Evolutionary conservation across 176 grass and related monocot species (phyloP).

Genomic region (Chloris gayana): DNA sequence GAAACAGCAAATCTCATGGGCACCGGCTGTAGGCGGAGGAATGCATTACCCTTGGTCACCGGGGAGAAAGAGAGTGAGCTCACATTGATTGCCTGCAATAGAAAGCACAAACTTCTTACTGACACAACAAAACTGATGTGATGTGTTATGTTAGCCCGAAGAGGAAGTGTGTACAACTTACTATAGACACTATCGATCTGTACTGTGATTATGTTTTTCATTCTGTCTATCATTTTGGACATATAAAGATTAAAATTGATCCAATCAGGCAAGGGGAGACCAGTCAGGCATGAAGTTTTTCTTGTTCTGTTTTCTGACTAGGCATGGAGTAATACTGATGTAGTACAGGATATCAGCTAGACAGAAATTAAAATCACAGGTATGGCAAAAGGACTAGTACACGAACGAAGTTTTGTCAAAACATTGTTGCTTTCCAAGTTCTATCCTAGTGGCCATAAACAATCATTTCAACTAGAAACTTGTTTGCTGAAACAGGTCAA

Average conservation of each 20-base stretch:
- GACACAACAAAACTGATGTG: not conserved
- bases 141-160: not conserved
- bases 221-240: not conserved
- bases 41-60: slow-evolving; percentile 32
- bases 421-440: too few species aligned
- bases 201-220: too few species aligned
- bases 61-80: slow-evolving; percentile 43
- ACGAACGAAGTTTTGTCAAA: too few species aligned
- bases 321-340: too few species aligned
- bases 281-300: too few species aligned
- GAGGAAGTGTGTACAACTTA: not conserved
- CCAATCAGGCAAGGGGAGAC: not conserved
- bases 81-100: slow-evolving; percentile 38
- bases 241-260: not conserved
- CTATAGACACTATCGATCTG: not conserved
- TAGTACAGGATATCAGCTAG: too few species aligned
- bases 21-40: slow-evolving; percentile 43
- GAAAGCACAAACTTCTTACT: not conserved
- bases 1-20: slow-evolving; percentile 43
- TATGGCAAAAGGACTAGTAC: too few species aligned
- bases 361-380: too few species aligned
- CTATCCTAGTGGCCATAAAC: too few species aligned
- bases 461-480: too few species aligned
- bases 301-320: too few species aligned
- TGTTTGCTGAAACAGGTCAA: not conserved